Conservation (phyloP, 768 basidiomycete genomes). For the Amanita phalloides region DNA sequence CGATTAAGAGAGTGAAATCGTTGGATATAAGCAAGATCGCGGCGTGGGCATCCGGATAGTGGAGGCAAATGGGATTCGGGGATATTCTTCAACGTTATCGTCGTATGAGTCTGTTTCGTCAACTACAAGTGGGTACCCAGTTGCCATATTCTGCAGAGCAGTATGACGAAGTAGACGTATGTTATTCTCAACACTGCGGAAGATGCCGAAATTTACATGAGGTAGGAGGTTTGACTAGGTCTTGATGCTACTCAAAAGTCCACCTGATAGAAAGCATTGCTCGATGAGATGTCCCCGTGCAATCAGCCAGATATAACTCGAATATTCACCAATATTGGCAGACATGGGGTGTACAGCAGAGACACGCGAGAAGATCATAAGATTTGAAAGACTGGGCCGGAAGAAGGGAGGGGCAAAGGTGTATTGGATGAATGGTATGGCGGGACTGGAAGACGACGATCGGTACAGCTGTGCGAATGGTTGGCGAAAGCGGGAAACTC, state of each 20-base stretch:
- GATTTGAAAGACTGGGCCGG: too few relatives aligned
- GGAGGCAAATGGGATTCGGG: too few relatives aligned
- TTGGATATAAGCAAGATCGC: too few relatives aligned
- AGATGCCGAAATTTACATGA: too few relatives aligned
- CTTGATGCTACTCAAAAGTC: too few relatives aligned
- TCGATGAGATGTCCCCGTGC: too few relatives aligned
- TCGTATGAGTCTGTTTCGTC: not conserved
- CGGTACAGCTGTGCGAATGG: not conserved
- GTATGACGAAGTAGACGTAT: not conserved
- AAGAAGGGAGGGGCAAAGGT: not conserved
- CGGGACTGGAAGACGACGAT: not conserved
- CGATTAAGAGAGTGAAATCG: too few relatives aligned
- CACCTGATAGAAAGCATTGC: too few relatives aligned
- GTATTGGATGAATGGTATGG: not conserved
- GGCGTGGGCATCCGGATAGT: too few relatives aligned
- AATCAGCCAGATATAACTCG: not conserved
- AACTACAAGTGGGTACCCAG: not conserved
- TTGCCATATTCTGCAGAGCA: not conserved
- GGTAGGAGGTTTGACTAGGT: too few relatives aligned
- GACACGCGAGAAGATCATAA: too few relatives aligned
- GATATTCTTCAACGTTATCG: not conserved
- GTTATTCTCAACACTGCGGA: too few relatives aligned
- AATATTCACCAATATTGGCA: not conserved
- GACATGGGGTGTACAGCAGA: not conserved
- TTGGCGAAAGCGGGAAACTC: not conserved